Base-by-base conservation (phyloP, 768 basidiomycete genomes). In the Lactifluus piperatus region DNA sequence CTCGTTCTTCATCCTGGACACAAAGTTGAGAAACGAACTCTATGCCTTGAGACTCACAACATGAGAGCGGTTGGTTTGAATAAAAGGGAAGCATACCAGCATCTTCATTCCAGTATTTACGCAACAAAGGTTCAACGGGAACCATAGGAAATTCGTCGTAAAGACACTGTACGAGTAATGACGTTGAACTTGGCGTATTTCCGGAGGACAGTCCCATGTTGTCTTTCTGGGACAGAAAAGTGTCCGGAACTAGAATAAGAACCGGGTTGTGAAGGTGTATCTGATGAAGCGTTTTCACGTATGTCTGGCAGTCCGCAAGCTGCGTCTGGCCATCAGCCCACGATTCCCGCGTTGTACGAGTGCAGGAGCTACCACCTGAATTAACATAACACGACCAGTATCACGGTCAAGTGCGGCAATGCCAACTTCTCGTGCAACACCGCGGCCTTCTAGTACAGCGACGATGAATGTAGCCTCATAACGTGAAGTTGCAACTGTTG, bases 221-320 rank as follows among this genome's bases (percentile, higher is more conserved):
- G 65, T 85, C 86, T n/a, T 77, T 68, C 0, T 78, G 66, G 16
- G 85, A 81, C 36, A 91, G 66, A 68, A 86, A 90, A 0, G 87
- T 92, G 68, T 94, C 90, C 2, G 91, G 91, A 22, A 94, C 81
- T 18, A 95, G 76, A 37, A 95, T 76, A 24, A 85, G 74, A 11
- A 71, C 76, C 0, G 93, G 93, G 5, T 73, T 75, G 64, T 92
- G 86, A 10, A 91, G 69, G 65, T 89, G 84, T 82, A 92, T 83
- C 62, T 92, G 90, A 67, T 92, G 88, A 20, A 93, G 71, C 0
- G 90, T 89, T 70, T 93, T 93, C 59, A 91, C 85, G 63, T 92
- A 94, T 14, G 92, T 93, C 56, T 89, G 84, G 58, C 86, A 86
- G 68, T 97, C 94, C 36, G 86, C 82, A 30, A 92, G 77, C 90